A percentile compares a stretch with the other conserved stretches of the same genome.
Conservation (phyloP, 176 grass and related monocot species). For the Eleusine indica region DNA sequence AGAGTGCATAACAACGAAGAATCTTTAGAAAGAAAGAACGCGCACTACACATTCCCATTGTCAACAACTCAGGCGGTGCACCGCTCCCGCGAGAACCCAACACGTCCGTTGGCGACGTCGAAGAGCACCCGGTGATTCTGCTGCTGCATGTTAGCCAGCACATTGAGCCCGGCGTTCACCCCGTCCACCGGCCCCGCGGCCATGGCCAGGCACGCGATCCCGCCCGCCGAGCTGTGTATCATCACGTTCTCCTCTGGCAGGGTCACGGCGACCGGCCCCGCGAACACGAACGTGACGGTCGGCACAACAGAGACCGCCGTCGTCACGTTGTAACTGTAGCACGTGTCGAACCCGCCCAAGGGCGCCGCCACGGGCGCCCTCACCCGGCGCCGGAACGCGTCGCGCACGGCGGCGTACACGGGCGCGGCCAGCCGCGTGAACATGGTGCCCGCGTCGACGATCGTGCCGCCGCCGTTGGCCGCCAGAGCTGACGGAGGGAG, state of each 20-base stretch:
- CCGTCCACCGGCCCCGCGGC: constrained; percentile 54
- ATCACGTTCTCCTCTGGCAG: constrained; percentile 78
- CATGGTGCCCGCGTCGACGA: constrained; percentile 84
- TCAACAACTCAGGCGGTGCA: constrained; percentile 31
- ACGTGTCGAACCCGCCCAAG: constrained; percentile 87
- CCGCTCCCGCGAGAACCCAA: constrained; percentile 71
- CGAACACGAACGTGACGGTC: constrained; percentile 51
- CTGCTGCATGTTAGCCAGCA: constrained; percentile 89
- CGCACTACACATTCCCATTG: too few species aligned
- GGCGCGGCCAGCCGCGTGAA: constrained; percentile 66
- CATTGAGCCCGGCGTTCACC: constrained; percentile 67
- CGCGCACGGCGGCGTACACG: constrained; percentile 71
- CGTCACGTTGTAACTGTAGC: constrained; percentile 80
- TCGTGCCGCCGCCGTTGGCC: constrained; percentile 43
- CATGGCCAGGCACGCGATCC: constrained; percentile 72
- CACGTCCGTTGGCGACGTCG: constrained; percentile 61
- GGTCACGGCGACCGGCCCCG: constrained; percentile 48
- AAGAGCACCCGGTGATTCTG: constrained; percentile 85
- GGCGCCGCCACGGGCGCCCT: constrained; percentile 32
- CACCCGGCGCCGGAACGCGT: constrained; percentile 66
- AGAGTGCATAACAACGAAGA: too few species aligned
- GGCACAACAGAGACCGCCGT: constrained; percentile 25
- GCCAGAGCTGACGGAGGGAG: constrained; percentile 45
- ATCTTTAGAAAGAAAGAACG: too few species aligned
- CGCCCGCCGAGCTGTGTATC: constrained; percentile 69